Evolutionary conservation across 352 stramenopile genomes (phyloP), one percentile per base, ranked within the genome.

Genomic region (Ochromonadaceae sp.): DNA sequence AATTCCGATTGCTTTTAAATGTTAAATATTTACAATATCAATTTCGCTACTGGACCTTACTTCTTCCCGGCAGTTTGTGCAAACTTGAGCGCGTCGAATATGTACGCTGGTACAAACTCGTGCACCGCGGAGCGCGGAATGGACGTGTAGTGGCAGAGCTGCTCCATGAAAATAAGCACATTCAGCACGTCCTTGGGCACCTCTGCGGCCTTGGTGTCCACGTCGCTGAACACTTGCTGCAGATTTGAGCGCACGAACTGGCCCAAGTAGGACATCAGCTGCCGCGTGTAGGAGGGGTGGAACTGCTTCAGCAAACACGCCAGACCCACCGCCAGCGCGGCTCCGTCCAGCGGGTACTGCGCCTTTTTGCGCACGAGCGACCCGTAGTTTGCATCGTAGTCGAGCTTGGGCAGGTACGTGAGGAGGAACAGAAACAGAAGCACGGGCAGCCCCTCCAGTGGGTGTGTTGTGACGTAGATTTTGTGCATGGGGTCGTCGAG

Each of bases 271-370:
- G 81, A 78, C 17, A 96, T 74, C 57, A 95, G 90, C 55, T 87
- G 85, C 59, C 90, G 78, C n/a, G 82, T 87, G 74, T 92, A 94
- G 28, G 83, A 90, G 56, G 85, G 84, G 71, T 95, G 87, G 70
- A 95, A 95, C 72, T 96, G 88, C 72, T 91, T 92, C 57, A 95
- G 80, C 38, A 96, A 78, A 3, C 87, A 95, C 22, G 86, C 69
- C 40, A 93, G 86, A 10, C 88, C 88, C 26, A 90, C 73, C 32
- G 93, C 75, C 53, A 96, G 67, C 46, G 86, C 83, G 67, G 88
- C 79, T 41, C 88, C 88, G 66, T 96, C 88, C 40, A 95, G 88
- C 7, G 84, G 82, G 67, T 93, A 93, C 72, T 88, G 87, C 7
- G 74, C 75, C 61, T 93, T 76, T 3, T 61, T 77, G 32, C 86